Evolutionary conservation across 805 yeast species (phyloP), one percentile per base, ranked within the genome.

Genomic region (Ogataea populi-albae): DNA sequence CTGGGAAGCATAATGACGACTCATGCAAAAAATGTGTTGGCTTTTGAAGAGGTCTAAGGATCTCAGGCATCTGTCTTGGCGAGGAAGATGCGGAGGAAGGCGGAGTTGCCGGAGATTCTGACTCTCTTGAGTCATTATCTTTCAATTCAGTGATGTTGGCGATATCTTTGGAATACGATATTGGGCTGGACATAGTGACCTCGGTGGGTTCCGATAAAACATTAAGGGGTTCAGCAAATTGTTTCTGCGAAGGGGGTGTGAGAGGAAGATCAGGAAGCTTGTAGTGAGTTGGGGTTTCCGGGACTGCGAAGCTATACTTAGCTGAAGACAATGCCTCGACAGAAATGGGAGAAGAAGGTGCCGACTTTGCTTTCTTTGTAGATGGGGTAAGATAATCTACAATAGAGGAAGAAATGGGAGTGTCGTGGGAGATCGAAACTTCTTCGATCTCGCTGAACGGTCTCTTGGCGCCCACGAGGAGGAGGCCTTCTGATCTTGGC

Each of bases 1-100:
- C 66, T 16, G 66, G 61, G 46, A 50, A 62, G 19, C 40, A 45
- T 27, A 50, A 49, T 10, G 57, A 50, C 9, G 57, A 45, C 27
- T 52, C 50, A 25, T 46, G 40, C 19, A 45, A 41, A 20, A 40
- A 40, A 4, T 44, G 35, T 5, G 36, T 26, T 11, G 49, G 46
- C 16, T 45, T 46, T 23, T 33, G 26, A 1, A 50, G 27, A 10
- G 53, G 48, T 18, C 39, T 47, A 18, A 57, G 30, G 7, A 47
- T 41, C 31, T 43, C 38, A 3, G 52, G 38, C 15, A 38, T 9
- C 38, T 43, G 44, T 24, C 31, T 44, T 8, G 59, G 59, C 28
- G 59, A 51, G 6, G 49, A 38, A 5, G 48, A 30, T 5, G 45
- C 37, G 4, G 63, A 57, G 3, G 54, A 44, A 5, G 62, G 57